Evolutionary conservation across 805 yeast species (phyloP).

Genomic region (Danielozyma ontarioensis): DNA sequence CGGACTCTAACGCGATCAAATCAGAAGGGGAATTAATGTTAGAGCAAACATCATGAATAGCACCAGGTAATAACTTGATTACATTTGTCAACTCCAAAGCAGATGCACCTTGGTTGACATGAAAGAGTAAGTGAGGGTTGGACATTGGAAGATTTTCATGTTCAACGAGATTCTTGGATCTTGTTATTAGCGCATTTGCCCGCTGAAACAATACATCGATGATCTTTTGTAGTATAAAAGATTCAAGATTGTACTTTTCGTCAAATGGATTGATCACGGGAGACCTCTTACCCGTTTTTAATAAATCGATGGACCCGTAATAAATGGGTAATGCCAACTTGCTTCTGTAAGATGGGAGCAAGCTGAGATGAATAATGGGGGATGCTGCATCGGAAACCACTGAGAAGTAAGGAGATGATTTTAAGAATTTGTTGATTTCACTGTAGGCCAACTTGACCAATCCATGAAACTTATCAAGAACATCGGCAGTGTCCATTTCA

Average conservation of each 20-base stretch:
- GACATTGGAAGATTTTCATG: conserved; percentile 52
- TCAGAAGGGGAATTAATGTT: conserved; percentile 17
- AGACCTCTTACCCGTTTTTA: conserved; percentile 44
- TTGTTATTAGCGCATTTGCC: conserved; percentile 55
- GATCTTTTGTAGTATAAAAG: conserved; percentile 58
- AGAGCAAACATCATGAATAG: conserved; percentile 18
- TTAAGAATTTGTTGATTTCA: conserved; percentile 34
- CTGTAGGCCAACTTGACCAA: conserved; percentile 37
- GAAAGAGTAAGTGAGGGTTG: conserved; percentile 32
- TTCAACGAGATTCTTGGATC: conserved; percentile 58
- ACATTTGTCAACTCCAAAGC: conserved; percentile 21
- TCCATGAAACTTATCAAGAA: conserved; percentile 30
- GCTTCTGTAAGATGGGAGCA: conserved; percentile 47
- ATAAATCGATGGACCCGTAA: conserved; percentile 42
- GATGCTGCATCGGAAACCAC: conserved; percentile 56
- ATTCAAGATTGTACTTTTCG: conserved; percentile 46
- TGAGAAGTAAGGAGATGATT: conserved; percentile 34
- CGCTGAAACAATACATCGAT: conserved; percentile 50
- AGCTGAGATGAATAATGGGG: conserved; percentile 64
- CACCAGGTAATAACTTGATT: conserved; percentile 16
- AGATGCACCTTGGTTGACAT: conserved; percentile 25
- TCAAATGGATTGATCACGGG: conserved; percentile 38
- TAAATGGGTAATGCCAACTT: conserved; percentile 64
- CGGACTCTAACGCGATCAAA: conserved; percentile 21
- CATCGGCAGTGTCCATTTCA: conserved; percentile 36